These are phyloP conservation scores for Cardamine occulta DNA, from an alignment of 345 rosid genomes.

Conservation along the genomic window DNA sequence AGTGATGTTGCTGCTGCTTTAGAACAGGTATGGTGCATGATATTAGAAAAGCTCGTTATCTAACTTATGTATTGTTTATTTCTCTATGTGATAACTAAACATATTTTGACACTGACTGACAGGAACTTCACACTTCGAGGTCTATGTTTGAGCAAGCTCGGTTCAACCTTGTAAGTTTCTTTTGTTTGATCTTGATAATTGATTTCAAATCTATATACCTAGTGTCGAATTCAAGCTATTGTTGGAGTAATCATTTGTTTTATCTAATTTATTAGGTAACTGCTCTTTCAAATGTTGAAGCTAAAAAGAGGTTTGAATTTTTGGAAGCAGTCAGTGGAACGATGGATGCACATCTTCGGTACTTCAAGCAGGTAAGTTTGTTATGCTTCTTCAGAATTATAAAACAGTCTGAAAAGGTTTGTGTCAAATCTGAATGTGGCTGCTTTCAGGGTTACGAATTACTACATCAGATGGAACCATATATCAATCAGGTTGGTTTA, in stretches of 20 bases:
- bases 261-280: conserved; percentile 58
- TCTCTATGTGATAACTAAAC: conserved; percentile 5
- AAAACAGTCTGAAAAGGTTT: conserved; percentile 24
- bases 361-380: conserved; percentile 80
- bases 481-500: conserved; percentile 78
- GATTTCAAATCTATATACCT: conserved; percentile 10
- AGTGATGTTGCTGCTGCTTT: conserved; percentile 66
- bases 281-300: conserved; percentile 93
- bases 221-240: background rate
- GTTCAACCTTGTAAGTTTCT: conserved; percentile 69
- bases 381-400: conserved; percentile 22
- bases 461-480: conserved; percentile 99
- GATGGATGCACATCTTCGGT: conserved; percentile 99
- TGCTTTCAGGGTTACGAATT: conserved; percentile 86
- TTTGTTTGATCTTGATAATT: background rate
- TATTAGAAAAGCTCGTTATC: conserved; percentile 7
- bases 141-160: conserved; percentile 96
- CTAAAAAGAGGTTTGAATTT: conserved; percentile 95
- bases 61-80: background rate
- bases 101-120: conserved; percentile 35
- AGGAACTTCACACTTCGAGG: conserved; percentile 94
- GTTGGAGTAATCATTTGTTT: conserved; percentile 5
- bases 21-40: conserved; percentile 70
- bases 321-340: conserved; percentile 98
- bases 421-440: conserved; percentile 34